phyloP scores from a whole-genome alignment of 148 eudicot species.

The Camellia japonica region DNA sequence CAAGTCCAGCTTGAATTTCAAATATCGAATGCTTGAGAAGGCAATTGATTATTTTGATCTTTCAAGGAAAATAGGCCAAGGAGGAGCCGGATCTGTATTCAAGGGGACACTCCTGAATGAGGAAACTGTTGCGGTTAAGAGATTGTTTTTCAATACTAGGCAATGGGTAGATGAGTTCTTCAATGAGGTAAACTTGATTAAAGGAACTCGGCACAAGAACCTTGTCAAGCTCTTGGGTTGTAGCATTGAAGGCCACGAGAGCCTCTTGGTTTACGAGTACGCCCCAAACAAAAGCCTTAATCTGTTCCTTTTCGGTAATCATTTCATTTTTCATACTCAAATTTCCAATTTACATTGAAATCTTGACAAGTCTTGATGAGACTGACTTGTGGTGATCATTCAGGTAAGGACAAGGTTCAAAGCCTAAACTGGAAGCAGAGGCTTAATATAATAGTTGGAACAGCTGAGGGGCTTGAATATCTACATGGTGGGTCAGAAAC shows the following conservation, averaged over 20 bases:
- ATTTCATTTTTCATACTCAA: not conserved
- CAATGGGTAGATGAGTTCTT: conserved; percentile 72
- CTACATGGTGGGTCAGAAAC: conserved; percentile 61
- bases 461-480: conserved; percentile 70
- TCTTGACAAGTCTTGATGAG: not conserved
- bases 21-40: conserved; percentile 52
- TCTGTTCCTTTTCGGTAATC: conserved; percentile 55
- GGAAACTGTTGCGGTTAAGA: conserved; percentile 57
- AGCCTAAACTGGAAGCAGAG: conserved; percentile 50
- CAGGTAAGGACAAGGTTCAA: conserved; percentile 38
- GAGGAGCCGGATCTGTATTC: conserved; percentile 74
- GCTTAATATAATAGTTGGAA: conserved; percentile 53
- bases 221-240: conserved; percentile 74
- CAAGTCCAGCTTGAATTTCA: conserved; percentile 42
- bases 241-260: conserved; percentile 70
- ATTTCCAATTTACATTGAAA: too few species aligned
- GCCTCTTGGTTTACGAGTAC: conserved; percentile 72
- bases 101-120: conserved; percentile 55
- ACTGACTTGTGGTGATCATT: not conserved
- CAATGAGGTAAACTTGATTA: conserved; percentile 59
- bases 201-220: conserved; percentile 70
- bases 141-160: conserved; percentile 51
- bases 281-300: conserved; percentile 69
- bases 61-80: conserved; percentile 57
- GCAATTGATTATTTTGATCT: conserved; percentile 48